Base-by-base conservation (phyloP, 139 green algal genomes). In the Chlamydomonas applanata region DNA sequence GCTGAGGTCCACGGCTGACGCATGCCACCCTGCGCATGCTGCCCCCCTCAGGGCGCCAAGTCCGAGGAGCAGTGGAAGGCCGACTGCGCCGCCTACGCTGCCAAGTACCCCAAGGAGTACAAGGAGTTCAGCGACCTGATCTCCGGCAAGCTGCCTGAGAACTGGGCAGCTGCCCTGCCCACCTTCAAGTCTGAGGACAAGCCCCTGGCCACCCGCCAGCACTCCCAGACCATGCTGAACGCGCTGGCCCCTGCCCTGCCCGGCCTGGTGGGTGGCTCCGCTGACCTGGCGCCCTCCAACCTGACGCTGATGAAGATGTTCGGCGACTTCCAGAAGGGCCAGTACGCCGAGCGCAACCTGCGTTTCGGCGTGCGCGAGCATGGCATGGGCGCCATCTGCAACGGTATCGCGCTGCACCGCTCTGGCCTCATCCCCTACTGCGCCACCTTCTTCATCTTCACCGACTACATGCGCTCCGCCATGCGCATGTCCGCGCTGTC, bases 391-490 rank as follows among this genome's bases (percentile, higher is more conserved):
- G 94, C 96, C 87, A 98, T 99, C 82, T 83, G 75, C 87, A 99
- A 99, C 82, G 96, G 88, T 34, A 94, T 99, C 44, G 86, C 81
- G 34, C 90, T 97, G 57, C 92, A 99, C 91, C 81, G 73, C 60
- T 75, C 82, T 36, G 96, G 96, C 85, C 78, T 99, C 71, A 91
- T 98, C 79, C 92, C 95, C 69, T 99, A 99, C 90, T 97, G 92
- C 83, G 96, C 96, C 71, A 99, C 96, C 83, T 99, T 99, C 93
- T 99, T 97, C 92, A 98, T 99, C 87, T 99, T 99, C 96, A 97
- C 93, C 66, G 96, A 99, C 87, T 99, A 99, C 95, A 98, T 98
- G 95, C 91, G 96, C 81, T 80, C 80, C 71, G 89, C 96, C 85
- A 99, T 99, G 85, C 90, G 96, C 72, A 95, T 99, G 88, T 82